Conservation (phyloP, 176 grass and related monocot genomes). For the Oryza australiensis region DNA sequence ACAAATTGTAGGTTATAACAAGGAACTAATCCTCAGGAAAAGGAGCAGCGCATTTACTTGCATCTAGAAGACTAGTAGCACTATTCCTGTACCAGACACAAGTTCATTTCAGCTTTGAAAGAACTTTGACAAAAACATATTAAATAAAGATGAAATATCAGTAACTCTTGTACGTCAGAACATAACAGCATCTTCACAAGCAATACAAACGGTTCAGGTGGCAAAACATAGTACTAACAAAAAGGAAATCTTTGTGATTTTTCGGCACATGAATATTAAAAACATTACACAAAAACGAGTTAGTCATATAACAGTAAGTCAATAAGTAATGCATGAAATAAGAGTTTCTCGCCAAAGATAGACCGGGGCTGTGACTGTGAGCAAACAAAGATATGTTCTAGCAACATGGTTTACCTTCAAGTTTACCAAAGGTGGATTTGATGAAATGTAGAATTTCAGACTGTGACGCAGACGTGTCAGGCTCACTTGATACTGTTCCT, state of each 20-base stretch:
- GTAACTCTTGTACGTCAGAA: background rate
- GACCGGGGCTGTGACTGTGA: too few relatives aligned
- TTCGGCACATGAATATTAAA: background rate
- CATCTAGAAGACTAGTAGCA: background rate
- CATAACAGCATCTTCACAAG: background rate
- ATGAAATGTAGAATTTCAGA: constrained; percentile 50
- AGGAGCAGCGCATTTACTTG: background rate
- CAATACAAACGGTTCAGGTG: background rate
- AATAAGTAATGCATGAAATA: too few relatives aligned
- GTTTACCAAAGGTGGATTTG: constrained; percentile 47
- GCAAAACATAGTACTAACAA: background rate
- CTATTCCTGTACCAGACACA: background rate
- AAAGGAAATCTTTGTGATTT: background rate
- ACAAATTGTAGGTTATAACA: constrained; percentile 1
- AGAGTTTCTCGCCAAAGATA: too few relatives aligned
- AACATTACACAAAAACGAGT: background rate
- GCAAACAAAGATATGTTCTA: too few relatives aligned
- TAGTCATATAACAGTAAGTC: background rate
- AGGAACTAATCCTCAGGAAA: background rate
- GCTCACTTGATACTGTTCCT: background rate
- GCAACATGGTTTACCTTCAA: constrained; percentile 36
- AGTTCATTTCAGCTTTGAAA: constrained; percentile 18
- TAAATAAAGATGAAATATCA: background rate
- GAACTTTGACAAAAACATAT: background rate
- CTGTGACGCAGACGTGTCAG: background rate